phyloP scores from a whole-genome alignment of 208 protist species.

The Crithidia fasciculata region DNA sequence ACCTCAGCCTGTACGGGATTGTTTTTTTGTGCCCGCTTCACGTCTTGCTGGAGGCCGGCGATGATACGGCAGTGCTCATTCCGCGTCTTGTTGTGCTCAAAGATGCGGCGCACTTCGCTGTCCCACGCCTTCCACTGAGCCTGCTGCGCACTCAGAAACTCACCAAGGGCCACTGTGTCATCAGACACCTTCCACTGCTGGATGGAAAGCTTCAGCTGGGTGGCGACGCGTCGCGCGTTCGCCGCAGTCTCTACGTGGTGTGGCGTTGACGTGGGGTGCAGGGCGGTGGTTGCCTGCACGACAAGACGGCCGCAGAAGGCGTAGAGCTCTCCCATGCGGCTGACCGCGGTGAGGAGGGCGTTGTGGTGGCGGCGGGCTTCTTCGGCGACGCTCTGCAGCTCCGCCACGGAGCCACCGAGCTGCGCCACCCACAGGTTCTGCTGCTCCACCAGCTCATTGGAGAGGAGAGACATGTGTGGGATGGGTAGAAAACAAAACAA shows the following conservation, averaged over 20 bases:
- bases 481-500: not conserved
- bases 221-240: not conserved
- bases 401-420: not conserved
- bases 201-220: constrained; percentile 12
- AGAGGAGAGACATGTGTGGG: not conserved
- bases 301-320: constrained; percentile 4
- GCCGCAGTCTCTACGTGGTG: not conserved
- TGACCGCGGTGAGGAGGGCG: not conserved
- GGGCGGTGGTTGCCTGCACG: not conserved
- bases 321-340: constrained; percentile 11
- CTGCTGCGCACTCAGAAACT: constrained; percentile 1
- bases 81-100: constrained; percentile 5
- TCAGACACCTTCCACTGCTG: constrained; percentile 2
- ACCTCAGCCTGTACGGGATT: too few species aligned
- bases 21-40: too few species aligned
- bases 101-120: not conserved
- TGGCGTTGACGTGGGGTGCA: not conserved
- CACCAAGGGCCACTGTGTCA: not conserved
- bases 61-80: not conserved
- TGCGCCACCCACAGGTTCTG: not conserved
- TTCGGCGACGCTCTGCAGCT: constrained; percentile 9
- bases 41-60: too few species aligned
- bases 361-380: constrained; percentile 1
- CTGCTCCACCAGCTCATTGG: not conserved
- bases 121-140: constrained; percentile 11